A percentile compares a stretch with the other conserved stretches of the same genome.
Evolutionary conservation across 2,329 filamentous ascomycete species (phyloP).

Genomic region (Reticulascus tulasneorum): DNA sequence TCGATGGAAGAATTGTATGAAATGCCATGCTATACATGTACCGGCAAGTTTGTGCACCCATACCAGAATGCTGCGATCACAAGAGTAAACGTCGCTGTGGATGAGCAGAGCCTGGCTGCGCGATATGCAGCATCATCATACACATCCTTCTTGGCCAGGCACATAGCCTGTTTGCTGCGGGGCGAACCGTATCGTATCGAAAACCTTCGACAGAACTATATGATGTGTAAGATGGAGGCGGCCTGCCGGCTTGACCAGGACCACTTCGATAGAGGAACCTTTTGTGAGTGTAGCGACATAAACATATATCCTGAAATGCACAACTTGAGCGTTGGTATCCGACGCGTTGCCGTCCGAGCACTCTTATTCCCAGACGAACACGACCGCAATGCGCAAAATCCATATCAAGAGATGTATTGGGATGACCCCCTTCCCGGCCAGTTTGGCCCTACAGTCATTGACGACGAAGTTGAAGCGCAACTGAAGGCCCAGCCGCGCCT

Average conservation of each 20-base stretch:
- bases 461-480: neutral
- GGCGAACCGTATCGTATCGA: neutral
- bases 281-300: conserved; percentile 1
- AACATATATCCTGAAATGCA: conserved; percentile 3
- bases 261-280: conserved; percentile 3
- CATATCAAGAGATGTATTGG: neutral
- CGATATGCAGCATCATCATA: conserved; percentile 1
- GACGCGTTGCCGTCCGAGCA: neutral
- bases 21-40: conserved; percentile 2
- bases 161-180: neutral
- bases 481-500: neutral
- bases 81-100: neutral
- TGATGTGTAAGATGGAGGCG: conserved; percentile 5
- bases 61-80: neutral
- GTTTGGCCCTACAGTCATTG: neutral
- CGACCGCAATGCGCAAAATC: neutral
- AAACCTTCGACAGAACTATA: neutral
- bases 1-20: neutral
- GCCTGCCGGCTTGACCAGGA: conserved; percentile 11
- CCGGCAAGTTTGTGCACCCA: conserved; percentile 6
- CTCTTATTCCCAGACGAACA: conserved; percentile 3
- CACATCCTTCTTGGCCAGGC: neutral
- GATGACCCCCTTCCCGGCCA: neutral
- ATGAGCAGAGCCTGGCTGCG: neutral
- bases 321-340: conserved; percentile 7